phyloP scores from a whole-genome alignment of 495 filamentous ascomycete genomes.

The Penicillium ochrochloron region DNA sequence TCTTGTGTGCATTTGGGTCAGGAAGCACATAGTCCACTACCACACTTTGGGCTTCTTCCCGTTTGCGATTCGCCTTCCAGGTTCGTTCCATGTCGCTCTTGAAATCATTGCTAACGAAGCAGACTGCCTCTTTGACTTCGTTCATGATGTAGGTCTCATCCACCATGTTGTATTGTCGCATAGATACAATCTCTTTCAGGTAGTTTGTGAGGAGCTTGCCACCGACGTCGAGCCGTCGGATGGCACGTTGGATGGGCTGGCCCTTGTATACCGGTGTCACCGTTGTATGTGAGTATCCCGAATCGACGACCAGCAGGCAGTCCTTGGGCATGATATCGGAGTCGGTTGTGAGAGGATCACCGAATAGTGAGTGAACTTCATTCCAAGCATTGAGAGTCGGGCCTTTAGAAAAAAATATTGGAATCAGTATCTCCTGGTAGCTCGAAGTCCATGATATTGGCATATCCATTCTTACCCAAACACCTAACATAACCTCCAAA shows the following conservation, averaged over 20 bases:
- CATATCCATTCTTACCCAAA: conserved; percentile 46
- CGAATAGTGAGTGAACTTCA: conserved; percentile 69
- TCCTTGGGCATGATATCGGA: conserved; percentile 65
- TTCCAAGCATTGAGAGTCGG: conserved; percentile 84
- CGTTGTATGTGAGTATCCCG: conserved; percentile 93
- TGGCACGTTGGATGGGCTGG: conserved; percentile 74
- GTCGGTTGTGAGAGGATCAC: conserved; percentile 43
- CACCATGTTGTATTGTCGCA: conserved; percentile 91
- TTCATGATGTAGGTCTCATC: conserved; percentile 92
- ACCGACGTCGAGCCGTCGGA: conserved; percentile 87
- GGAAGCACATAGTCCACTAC: conserved; percentile 92
- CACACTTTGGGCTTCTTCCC: conserved; percentile 64
- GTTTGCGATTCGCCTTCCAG: conserved; percentile 77
- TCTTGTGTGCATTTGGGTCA: conserved; percentile 77
- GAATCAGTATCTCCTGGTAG: background rate
- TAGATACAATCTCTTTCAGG: conserved; percentile 85
- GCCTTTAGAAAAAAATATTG: conserved; percentile 43
- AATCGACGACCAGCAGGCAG: conserved; percentile 85
- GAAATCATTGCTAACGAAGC: conserved; percentile 83
- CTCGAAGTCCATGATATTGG: background rate
- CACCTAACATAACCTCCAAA: conserved; percentile 83
- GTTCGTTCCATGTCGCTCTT: conserved; percentile 74
- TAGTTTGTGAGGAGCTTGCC: conserved; percentile 96
- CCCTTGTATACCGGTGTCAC: conserved; percentile 84
- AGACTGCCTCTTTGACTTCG: conserved; percentile 90